Conservation (phyloP, 192 early-diverging fungal species). For the Pilobolus umbonatus region DNA sequence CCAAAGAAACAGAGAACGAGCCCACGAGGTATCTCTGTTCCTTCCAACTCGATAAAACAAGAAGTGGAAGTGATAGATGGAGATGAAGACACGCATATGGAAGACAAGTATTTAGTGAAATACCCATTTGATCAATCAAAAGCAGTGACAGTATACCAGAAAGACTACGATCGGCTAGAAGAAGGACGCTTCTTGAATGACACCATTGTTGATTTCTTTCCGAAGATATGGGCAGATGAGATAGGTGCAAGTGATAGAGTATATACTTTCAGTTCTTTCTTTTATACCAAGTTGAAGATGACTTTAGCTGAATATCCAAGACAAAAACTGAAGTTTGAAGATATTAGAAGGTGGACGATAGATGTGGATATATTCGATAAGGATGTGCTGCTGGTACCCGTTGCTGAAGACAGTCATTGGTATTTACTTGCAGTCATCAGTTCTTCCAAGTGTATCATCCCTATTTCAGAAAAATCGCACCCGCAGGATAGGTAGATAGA, state of each 20-base stretch:
- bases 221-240: slow-evolving; percentile 2
- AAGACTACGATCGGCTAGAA: not conserved
- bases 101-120: not conserved
- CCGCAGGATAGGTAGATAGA: not conserved
- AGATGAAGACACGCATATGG: no score
- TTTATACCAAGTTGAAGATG: slow-evolving; percentile 1
- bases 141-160: not conserved
- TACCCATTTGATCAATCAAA: slow-evolving; percentile 3
- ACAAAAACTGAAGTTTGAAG: not conserved
- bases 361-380: not conserved
- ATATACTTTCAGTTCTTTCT: slow-evolving; percentile 7
- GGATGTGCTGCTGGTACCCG: not conserved
- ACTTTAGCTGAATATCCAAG: not conserved
- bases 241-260: not conserved
- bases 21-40: no score
- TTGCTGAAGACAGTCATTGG: slow-evolving; percentile 4
- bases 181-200: slow-evolving; percentile 7
- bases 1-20: no score
- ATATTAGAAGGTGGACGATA: slow-evolving; percentile 1
- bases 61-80: no score
- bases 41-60: no score
- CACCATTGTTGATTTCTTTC: not conserved
- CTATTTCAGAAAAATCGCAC: not conserved
- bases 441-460: not conserved
- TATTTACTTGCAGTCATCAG: not conserved